These are phyloP conservation scores for Poterioochromonas sp. DNA, from an alignment of 352 stramenopile species.

Conservation along the genomic window DNA sequence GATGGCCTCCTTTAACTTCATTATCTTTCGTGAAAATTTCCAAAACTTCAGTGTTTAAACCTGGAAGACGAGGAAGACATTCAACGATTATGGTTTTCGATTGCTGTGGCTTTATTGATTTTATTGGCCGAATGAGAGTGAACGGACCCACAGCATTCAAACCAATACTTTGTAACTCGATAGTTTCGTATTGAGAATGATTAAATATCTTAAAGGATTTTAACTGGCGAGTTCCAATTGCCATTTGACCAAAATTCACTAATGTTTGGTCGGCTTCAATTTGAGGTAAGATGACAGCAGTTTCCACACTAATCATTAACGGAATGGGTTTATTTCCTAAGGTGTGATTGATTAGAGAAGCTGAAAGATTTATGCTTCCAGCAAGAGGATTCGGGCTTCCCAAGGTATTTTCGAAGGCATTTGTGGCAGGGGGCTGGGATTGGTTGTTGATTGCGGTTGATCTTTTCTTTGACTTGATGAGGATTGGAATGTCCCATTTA, in stretches of 20 bases:
- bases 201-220: not conserved
- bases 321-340: constrained; percentile 19
- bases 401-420: not conserved
- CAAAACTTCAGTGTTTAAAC: constrained; percentile 63
- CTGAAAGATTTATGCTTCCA: not conserved
- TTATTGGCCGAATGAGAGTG: constrained; percentile 60
- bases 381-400: constrained; percentile 10
- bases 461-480: constrained; percentile 34
- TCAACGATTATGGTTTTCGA: constrained; percentile 48
- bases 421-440: not conserved
- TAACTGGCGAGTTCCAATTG: constrained; percentile 54
- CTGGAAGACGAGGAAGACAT: constrained; percentile 54
- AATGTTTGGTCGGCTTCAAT: constrained; percentile 49
- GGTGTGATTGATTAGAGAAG: not conserved
- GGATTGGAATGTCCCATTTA: constrained; percentile 5
- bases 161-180: constrained; percentile 43
- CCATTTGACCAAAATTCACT: constrained; percentile 70
- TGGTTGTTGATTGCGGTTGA: not conserved
- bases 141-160: constrained; percentile 71
- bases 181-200: constrained; percentile 45
- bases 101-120: constrained; percentile 44
- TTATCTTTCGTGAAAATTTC: constrained; percentile 45
- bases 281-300: constrained; percentile 35
- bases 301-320: constrained; percentile 28
- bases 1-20: not conserved